phyloP scores from a whole-genome alignment of 176 grass and related monocot genomes.

The Rhynchospora tenuis region DNA sequence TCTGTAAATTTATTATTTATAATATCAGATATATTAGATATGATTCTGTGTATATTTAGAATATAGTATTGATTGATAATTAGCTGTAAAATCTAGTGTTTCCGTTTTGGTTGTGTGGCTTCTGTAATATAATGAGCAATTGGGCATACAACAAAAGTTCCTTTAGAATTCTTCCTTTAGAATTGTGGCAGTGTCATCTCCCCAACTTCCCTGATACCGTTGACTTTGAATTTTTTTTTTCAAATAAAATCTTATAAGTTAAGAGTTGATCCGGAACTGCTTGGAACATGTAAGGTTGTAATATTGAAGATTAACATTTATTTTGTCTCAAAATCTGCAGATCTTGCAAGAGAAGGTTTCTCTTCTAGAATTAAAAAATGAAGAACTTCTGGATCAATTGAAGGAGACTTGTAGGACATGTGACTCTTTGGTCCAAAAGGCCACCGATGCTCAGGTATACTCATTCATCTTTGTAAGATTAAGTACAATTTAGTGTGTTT shows the following conservation, averaged over 20 bases:
- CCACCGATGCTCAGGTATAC: constrained; percentile 65
- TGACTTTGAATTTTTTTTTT: not conserved
- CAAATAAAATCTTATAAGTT: too few species aligned
- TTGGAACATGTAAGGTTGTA: not conserved
- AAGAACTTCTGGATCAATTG: constrained; percentile 57
- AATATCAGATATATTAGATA: too few species aligned
- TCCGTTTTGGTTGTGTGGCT: not conserved
- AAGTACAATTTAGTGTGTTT: not conserved
- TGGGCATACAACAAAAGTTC: not conserved
- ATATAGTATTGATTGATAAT: not conserved
- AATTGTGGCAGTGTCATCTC: not conserved
- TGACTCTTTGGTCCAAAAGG: constrained; percentile 48
- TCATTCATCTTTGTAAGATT: not conserved
- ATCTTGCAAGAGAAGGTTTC: constrained; percentile 71
- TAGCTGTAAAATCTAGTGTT: not conserved
- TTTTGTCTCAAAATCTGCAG: constrained; percentile 32
- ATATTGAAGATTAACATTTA: not conserved
- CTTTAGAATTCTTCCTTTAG: too few species aligned
- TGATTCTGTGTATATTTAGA: too few species aligned
- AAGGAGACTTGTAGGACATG: constrained; percentile 52
- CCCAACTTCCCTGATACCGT: not conserved
- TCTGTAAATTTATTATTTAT: too few species aligned
- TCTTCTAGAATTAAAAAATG: constrained; percentile 74
- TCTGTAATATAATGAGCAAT: not conserved
- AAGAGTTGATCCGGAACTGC: not conserved